phyloP scores from a whole-genome alignment of 2,329 filamentous ascomycete species.

The Aspergillus calidoustus region DNA sequence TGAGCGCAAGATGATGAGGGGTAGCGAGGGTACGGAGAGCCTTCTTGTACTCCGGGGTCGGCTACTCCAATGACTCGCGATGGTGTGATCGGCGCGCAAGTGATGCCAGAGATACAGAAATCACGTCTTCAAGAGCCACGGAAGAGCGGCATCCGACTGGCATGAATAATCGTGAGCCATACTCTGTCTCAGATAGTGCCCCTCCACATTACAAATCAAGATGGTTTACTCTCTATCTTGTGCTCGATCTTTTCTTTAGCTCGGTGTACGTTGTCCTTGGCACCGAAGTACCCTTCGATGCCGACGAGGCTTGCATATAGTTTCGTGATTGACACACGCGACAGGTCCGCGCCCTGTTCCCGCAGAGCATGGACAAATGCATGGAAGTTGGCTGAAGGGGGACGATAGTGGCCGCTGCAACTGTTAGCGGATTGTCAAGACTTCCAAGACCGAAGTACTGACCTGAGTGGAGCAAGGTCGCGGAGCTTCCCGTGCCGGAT shows the following conservation, averaged over 20 bases:
- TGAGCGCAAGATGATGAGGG: neutral
- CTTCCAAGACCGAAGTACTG: neutral
- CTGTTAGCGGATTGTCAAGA: slow-evolving; percentile 32
- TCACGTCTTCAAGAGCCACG: slow-evolving; percentile 8
- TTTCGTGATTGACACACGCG: slow-evolving; percentile 75
- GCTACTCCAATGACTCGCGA: neutral
- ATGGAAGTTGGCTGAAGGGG: slow-evolving; percentile 80
- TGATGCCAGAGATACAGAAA: slow-evolving; percentile 15
- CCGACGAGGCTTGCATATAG: slow-evolving; percentile 83
- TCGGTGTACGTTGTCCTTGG: slow-evolving; percentile 48
- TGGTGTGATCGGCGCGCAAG: slow-evolving; percentile 4
- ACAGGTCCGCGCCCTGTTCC: slow-evolving; percentile 77
- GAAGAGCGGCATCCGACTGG: neutral
- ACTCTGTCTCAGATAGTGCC: neutral
- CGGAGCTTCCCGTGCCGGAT: slow-evolving; percentile 80
- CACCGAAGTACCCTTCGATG: slow-evolving; percentile 77
- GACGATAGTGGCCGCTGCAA: slow-evolving; percentile 80
- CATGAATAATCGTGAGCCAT: neutral
- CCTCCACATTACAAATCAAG: neutral
- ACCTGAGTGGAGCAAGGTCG: slow-evolving; percentile 66
- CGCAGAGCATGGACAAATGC: slow-evolving; percentile 76
- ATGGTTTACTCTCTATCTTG: neutral
- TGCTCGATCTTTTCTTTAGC: slow-evolving; percentile 29
- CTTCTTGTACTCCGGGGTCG: slow-evolving; percentile 3
- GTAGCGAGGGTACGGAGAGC: neutral